Conservation (phyloP, 2,329 filamentous ascomycete species). For the Immersiporthe knoxdaviesiana region DNA sequence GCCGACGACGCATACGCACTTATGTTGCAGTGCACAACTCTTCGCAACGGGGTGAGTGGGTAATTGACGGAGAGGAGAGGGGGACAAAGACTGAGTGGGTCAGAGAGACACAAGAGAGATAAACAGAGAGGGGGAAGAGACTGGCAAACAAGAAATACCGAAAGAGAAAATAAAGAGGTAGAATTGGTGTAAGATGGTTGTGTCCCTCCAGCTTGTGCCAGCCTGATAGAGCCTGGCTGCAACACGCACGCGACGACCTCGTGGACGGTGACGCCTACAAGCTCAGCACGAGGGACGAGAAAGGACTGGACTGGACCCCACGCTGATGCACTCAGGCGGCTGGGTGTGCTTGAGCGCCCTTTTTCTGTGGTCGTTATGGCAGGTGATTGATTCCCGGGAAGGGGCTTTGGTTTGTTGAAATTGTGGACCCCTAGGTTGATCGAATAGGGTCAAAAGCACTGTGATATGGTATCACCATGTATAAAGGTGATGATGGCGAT, state of each 20-base stretch:
- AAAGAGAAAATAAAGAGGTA: background rate
- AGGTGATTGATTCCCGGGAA: background rate
- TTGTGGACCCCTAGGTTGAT: background rate
- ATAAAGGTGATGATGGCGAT: no score
- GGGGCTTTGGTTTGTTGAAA: background rate
- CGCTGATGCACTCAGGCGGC: background rate
- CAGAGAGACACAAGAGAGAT: no score
- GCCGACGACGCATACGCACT: conserved; percentile 15
- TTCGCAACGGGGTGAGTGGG: background rate
- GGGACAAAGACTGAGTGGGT: no score
- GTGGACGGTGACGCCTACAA: background rate
- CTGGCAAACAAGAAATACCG: background rate
- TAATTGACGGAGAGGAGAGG: background rate
- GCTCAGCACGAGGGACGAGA: background rate
- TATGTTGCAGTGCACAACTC: conserved; percentile 5
- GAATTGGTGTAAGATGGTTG: background rate
- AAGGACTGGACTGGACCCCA: background rate
- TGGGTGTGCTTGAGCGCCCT: background rate
- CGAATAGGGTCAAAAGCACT: background rate
- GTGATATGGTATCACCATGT: background rate
- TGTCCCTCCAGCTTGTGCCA: background rate
- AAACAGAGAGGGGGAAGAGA: background rate
- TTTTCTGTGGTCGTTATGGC: background rate
- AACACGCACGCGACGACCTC: background rate
- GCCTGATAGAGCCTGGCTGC: background rate